Conservation (phyloP, 441 rosid genomes). For the Hypseocharis bilobata region DNA sequence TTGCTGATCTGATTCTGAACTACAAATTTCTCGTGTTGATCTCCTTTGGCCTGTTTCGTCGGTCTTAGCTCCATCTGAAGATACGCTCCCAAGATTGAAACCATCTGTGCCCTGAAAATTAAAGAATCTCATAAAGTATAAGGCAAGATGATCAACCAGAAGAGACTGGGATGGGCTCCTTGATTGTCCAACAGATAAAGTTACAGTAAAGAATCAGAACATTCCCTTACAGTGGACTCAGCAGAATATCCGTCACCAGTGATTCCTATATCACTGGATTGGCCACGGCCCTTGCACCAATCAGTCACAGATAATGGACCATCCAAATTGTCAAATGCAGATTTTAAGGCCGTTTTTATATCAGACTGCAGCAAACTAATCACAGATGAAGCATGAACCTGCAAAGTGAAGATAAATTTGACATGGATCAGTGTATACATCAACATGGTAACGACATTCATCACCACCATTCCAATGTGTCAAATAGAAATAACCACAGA, state of each 20-base stretch:
- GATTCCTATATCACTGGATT: slow-evolving; percentile 46
- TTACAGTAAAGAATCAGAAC: slow-evolving; percentile 49
- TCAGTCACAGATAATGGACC: slow-evolving; percentile 87
- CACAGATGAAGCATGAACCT: slow-evolving; percentile 82
- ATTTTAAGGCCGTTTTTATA: slow-evolving; percentile 75
- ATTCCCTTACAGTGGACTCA: slow-evolving; percentile 65
- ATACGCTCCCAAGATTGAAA: slow-evolving; percentile 30
- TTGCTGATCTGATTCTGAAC: slow-evolving; percentile 62
- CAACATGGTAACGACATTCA: neutral
- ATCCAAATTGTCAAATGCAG: slow-evolving; percentile 77
- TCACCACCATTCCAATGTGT: neutral
- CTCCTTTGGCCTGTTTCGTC: slow-evolving; percentile 67
- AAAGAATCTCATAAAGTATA: slow-evolving; percentile 21
- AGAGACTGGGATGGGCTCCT: slow-evolving; percentile 53
- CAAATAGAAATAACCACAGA: neutral
- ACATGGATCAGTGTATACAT: slow-evolving; percentile 8
- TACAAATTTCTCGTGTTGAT: slow-evolving; percentile 52
- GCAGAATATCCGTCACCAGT: slow-evolving; percentile 61
- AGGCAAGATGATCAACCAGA: slow-evolving; percentile 48
- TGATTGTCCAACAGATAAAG: slow-evolving; percentile 48
- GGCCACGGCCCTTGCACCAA: slow-evolving; percentile 93
- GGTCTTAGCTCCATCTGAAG: slow-evolving; percentile 57
- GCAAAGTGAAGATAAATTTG: slow-evolving; percentile 26
- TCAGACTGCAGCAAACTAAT: slow-evolving; percentile 86
- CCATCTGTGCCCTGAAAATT: slow-evolving; percentile 19